Base-by-base conservation (phyloP, 78 protist species). In the Monocercomonoides exilis region DNA sequence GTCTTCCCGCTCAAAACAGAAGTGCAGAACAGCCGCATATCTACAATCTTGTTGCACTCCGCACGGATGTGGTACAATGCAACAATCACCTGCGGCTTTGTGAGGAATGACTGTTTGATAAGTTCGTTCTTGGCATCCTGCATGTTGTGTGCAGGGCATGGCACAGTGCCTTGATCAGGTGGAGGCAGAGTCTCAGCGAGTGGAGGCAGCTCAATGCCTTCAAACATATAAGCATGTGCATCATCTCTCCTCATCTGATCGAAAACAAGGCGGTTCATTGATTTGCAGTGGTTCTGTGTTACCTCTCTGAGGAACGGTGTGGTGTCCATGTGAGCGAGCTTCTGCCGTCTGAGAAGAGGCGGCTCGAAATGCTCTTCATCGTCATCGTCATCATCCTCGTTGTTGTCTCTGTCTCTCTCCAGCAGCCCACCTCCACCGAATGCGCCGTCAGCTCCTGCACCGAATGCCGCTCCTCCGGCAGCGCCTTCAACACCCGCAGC, bases 181-280 rank as follows among this genome's bases (percentile, higher is more conserved):
- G 42, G 85, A 5, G 85, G 2, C 29, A 70, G 3, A 41, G 2
- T 1, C 5, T 42, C 45, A 29, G 32, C 4, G 80, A 45, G 6
- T 2, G 42, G 44, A 0, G 90, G 93, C 84, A 80, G 87, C 41
- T 42, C 41, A 11, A 33, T 3, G 85, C 1, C 29, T 0, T 5
- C 42, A 82, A 85, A 46, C 43, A 91, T 0, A 54, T 79, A 79
- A 32, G 70, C 45, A 46, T 84, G 85, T 33, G 43, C 45, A 5
- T 21, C 82, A 6, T 21, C 82, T 21, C 6, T 4, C 6, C 43
- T 33, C 82, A 79, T 6, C 43, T 41, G 63, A 11, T 77, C 54
- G 46, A 93, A 88, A 34, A 89, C 38, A 41, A 91, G 46, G 63
- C 81, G 29, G 85, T 90, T 88, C 88, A 93, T 82, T 3, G 95